phyloP scores from a whole-genome alignment of 2,329 filamentous ascomycete genomes.

The Exophiala spinifera region DNA sequence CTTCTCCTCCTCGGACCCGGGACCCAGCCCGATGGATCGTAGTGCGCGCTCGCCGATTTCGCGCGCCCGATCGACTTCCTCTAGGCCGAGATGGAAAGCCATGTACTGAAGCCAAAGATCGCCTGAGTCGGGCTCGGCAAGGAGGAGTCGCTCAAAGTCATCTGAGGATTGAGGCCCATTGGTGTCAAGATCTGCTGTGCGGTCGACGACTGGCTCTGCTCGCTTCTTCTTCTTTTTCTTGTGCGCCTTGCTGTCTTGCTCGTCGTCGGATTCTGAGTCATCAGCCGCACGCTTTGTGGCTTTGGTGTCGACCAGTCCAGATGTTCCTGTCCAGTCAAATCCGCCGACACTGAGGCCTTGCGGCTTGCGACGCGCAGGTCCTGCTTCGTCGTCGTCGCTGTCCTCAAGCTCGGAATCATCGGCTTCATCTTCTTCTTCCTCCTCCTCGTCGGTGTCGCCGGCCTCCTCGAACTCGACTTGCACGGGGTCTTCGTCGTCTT shows the following conservation, averaged over 20 bases:
- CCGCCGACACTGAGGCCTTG: constrained; percentile 67
- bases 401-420: neutral
- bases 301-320: neutral
- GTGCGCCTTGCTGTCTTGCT: constrained; percentile 51
- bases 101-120: constrained; percentile 95
- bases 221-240: constrained; percentile 73
- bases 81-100: constrained; percentile 94
- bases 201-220: constrained; percentile 76
- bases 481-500: constrained; percentile 42
- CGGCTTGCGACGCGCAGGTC: constrained; percentile 28
- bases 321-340: constrained; percentile 79
- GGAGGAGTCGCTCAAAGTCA: constrained; percentile 89
- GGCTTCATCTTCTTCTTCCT: too few species aligned
- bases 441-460: constrained; percentile 36
- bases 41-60: constrained; percentile 88
- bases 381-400: constrained; percentile 33
- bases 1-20: constrained; percentile 74
- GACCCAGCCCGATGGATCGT: constrained; percentile 83
- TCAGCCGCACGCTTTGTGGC: constrained; percentile 46
- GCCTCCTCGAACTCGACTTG: constrained; percentile 39
- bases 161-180: constrained; percentile 84
- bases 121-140: constrained; percentile 91
- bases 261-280: constrained; percentile 53
- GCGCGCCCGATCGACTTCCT: constrained; percentile 82
- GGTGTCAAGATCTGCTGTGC: constrained; percentile 85